Evolutionary conservation across 2,329 filamentous ascomycete genomes (phyloP), one percentile per base, ranked within the genome.

Genomic region (Paraphaeosphaeria sporulosa): DNA sequence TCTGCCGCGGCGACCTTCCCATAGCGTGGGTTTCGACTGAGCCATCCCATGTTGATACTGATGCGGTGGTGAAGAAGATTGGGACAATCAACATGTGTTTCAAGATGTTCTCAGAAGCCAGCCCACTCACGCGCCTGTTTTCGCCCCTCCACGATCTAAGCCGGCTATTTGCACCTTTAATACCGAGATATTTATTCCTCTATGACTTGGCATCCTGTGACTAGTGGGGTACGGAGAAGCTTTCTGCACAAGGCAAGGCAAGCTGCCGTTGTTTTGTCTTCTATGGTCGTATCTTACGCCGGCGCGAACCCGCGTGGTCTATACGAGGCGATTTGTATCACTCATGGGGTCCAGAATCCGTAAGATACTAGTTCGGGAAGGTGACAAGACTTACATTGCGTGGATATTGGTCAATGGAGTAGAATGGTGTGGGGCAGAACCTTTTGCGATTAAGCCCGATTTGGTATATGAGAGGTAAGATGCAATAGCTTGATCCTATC

Each of bases 31-130:
- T 3, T 3, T 36, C 53, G 38, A 15, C 9, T 23, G 19, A 23
- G 9, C 40, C 53, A 55, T 12, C 15, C 27, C 53, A 55, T 55
- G 27, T 47, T 55, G 23, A 48, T 17, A 46, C 17, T 55, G 8
- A 23, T 17, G 25, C 4, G 13, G n/a, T 19, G 9, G 48, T 50
- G 30, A 21, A 23, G n/a, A 19, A 21, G 17, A 8, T 8, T 36
- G 30, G 30, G 17, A 38, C n/a, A 12, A 10, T 5, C 17, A 4
- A 44, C 3, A 44, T 38, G 36, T 17, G 9, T 12, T n/a, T 44
- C 8, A n/a, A 19, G 42, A 44, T n/a, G n/a, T 38, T 38, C n/a
- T 23, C 42, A 44, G 8, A n/a, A 4, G 42, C n/a, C 42, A 10
- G 17, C 42, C 12, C 42, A 19, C 42, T 44, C 42, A 44, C 6